Conservation (phyloP, 768 basidiomycete genomes). For the Sporobolomyces roseus region DNA sequence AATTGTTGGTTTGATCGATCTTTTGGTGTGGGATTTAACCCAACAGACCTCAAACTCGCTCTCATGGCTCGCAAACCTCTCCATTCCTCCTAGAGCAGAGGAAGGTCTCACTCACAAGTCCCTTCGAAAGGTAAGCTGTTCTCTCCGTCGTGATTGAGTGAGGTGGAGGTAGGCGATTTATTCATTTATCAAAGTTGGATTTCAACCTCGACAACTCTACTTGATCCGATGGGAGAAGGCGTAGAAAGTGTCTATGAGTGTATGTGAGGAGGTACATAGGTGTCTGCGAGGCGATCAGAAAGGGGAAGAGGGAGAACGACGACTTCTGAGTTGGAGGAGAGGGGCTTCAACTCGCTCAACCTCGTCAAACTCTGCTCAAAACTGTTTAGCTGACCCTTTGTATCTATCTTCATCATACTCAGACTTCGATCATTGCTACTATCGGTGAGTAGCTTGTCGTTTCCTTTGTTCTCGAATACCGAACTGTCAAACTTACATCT, state of each 20-base stretch:
- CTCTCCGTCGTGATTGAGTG: slow-evolving; percentile 8
- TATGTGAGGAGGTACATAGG: too few species aligned
- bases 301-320: background rate
- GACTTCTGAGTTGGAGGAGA: background rate
- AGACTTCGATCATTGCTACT: slow-evolving; percentile 98
- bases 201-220: background rate
- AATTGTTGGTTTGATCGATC: slow-evolving; percentile 14
- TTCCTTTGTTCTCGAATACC: background rate
- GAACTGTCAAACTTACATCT: background rate
- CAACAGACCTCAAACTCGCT: slow-evolving; percentile 58
- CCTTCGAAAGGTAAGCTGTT: slow-evolving; percentile 73
- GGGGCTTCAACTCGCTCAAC: slow-evolving; percentile 15
- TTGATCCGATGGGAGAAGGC: background rate
- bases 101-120: slow-evolving; percentile 77
- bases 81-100: slow-evolving; percentile 64
- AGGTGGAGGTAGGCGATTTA: background rate
- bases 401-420: background rate
- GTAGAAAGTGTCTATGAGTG: background rate
- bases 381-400: background rate
- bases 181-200: background rate
- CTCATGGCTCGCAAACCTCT: slow-evolving; percentile 84
- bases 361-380: background rate
- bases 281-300: background rate
- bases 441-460: slow-evolving; percentile 62
- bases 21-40: background rate